Evolutionary conservation across 352 stramenopile species (phyloP), one percentile per base, ranked within the genome.

Genomic region (Globisporangium canariense): DNA sequence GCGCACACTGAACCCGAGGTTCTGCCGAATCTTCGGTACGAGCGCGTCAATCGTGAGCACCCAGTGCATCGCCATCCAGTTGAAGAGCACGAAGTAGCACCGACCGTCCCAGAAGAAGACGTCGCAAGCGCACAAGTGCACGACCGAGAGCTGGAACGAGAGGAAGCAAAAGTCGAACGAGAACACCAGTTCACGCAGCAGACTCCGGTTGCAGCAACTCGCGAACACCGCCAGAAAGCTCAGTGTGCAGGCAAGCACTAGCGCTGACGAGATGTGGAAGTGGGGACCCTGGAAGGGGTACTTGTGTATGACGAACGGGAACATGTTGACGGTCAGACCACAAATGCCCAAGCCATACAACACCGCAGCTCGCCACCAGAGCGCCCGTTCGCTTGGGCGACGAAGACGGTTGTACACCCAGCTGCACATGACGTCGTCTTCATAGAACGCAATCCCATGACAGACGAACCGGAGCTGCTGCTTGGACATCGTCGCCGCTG

Each of bases 81-180:
- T 58, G 2, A 64, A 47, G 0, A 47, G 28, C n/a, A 80, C 64
- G 0, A 63, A n/a, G 4, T 69, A 43, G 7, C 57, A 53, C 0
- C 65, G 60, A 0, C 30, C 49, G 51, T 80, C 70, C 75, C 72
- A 83, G 4, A 30, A 32, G 28, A 77, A 69, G 13, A 83, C 28
- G 56, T 78, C 69, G 32, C 70, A 76, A 2, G 73, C 40, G 7
- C 67, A 71, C 5, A 75, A 8, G 50, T 76, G 66, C 11, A 65
- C 61, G 18, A 74, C 13, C 2, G 68, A 70, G 38, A 78, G 52
- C 62, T 83, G 72, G 22, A 77, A 34, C 34, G 72, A 75, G n/a
- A 78, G 53, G 38, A 78, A 78, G 3, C 58, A 45, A 36, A 78
- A 77, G 45, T 83, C 75, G 49, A 83, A 83, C 28, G 70, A 78